Base-by-base conservation (phyloP, 805 yeast genomes). In the Kluyveromyces aestuarii region DNA sequence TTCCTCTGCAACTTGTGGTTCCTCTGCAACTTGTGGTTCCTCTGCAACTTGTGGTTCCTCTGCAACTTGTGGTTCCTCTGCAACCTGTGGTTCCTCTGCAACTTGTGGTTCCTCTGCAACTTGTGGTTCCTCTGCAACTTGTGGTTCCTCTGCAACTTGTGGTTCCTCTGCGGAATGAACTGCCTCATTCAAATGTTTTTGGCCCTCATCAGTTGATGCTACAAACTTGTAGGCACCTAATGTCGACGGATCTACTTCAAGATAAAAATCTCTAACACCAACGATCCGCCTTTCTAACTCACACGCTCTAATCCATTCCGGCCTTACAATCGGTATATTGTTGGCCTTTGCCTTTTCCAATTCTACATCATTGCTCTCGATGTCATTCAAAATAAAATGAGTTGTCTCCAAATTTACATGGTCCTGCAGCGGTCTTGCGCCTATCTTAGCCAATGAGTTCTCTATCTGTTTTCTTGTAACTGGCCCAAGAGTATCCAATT, bases 291-390 rank as follows among this genome's bases (percentile, higher is more conserved):
- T 79, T 61, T 90, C 97, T 40, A 75, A 66, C 58, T 87, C 95
- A 70, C 98, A 93, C 0, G 97, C 96, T 66, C 85, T 84, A 49
- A 93, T 72, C 98, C 98, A 93, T 64, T 93, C 97, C 0, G 99
- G 98, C 64, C 96, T 78, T 27, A 93, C 90, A 38, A 93, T 79
- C 2, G 99, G 99, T 48, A 93, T 88, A 62, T 89, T 93, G 71
- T 80, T 78, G 47, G 84, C 89, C 52, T 76, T 74, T 1, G 98
- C 99, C 62, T 80, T 83, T 52, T 81, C 73, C 70, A 79, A 85
- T 65, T 87, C 90, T 18, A 53, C 58, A 52, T 64, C 67, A 10
- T 59, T 63, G 43, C 60, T 55, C 39, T 62, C 66, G 3, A 44
- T 21, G 39, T 63, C 67, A 45, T 64, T 63, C 16, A 82, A 74